Evolutionary conservation across 805 yeast species (phyloP).

Genomic region (Barnettozyma pratensis): DNA sequence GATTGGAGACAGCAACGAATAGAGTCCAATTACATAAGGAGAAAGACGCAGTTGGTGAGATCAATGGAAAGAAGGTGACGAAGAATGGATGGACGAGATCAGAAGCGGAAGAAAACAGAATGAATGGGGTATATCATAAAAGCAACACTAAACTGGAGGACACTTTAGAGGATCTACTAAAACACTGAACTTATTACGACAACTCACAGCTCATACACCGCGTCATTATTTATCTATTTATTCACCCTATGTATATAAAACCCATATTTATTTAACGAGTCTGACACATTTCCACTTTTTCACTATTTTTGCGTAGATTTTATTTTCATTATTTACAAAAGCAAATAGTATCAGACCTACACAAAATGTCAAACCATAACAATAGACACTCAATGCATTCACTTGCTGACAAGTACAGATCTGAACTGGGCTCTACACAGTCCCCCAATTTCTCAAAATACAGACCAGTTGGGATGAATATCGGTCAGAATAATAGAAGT

Average conservation of each 20-base stretch:
- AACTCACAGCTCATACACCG: background rate
- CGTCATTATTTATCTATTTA: background rate
- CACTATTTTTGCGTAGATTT: too few relatives aligned
- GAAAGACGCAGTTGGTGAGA: background rate
- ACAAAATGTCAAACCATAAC: background rate
- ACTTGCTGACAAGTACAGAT: background rate
- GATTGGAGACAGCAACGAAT: constrained; percentile 7
- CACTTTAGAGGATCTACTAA: constrained; percentile 13
- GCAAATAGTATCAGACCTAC: background rate
- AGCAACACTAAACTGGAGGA: constrained; percentile 12
- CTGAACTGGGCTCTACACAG: background rate
- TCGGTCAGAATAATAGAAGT: background rate
- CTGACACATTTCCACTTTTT: too few relatives aligned
- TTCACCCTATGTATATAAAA: background rate
- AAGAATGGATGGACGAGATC: constrained; percentile 6
- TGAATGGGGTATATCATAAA: constrained; percentile 14
- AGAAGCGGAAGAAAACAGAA: constrained; percentile 10
- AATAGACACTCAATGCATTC: background rate
- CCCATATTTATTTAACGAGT: too few relatives aligned
- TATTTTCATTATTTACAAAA: background rate
- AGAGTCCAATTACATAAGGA: background rate
- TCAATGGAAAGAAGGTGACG: constrained; percentile 1
- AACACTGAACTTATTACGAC: constrained; percentile 2
- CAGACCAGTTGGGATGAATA: constrained; percentile 3
- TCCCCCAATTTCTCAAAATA: background rate